A percentile compares a stretch with the other conserved stretches of the same genome.
Conservation (phyloP, 1,284 basidiomycete species). For the Trichosporon sp. region DNA sequence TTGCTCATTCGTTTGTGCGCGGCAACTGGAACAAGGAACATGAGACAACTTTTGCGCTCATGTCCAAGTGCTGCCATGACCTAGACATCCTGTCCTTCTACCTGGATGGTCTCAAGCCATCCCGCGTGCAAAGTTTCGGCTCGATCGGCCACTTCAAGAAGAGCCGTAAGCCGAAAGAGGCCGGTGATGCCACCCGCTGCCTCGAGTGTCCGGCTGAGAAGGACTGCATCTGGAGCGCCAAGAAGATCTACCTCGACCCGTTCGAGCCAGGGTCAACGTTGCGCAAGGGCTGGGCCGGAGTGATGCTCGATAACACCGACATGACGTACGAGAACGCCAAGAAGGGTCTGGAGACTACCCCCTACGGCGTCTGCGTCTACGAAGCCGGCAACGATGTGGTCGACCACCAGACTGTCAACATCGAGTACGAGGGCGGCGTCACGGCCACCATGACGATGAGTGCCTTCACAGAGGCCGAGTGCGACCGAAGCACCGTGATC, state of each 20-base stretch:
- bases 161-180: slow-evolving; percentile 61
- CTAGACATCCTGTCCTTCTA: slow-evolving; percentile 73
- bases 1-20: slow-evolving; percentile 63
- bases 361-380: slow-evolving; percentile 78
- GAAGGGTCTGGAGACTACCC: slow-evolving; percentile 57
- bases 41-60: slow-evolving; percentile 67
- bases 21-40: slow-evolving; percentile 70
- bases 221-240: slow-evolving; percentile 75
- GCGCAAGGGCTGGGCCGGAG: slow-evolving; percentile 22
- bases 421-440: slow-evolving; percentile 68
- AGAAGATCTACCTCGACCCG: slow-evolving; percentile 51
- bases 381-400: slow-evolving; percentile 74
- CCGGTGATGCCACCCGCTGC: slow-evolving; percentile 63
- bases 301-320: slow-evolving; percentile 61
- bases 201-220: slow-evolving; percentile 64
- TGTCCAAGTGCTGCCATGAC: slow-evolving; percentile 86
- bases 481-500: slow-evolving; percentile 66
- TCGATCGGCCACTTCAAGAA: slow-evolving; percentile 73
- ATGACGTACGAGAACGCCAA: slow-evolving; percentile 72
- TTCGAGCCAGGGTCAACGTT: neutral
- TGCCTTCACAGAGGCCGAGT: slow-evolving; percentile 53
- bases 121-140: slow-evolving; percentile 72
- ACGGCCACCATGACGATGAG: slow-evolving; percentile 76
- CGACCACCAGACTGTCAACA: slow-evolving; percentile 75
- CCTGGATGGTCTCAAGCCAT: slow-evolving; percentile 53